Evolutionary conservation across 257 asterid species (phyloP), one percentile per base, ranked within the genome.

Genomic region (Ophiorrhiza pumila): DNA sequence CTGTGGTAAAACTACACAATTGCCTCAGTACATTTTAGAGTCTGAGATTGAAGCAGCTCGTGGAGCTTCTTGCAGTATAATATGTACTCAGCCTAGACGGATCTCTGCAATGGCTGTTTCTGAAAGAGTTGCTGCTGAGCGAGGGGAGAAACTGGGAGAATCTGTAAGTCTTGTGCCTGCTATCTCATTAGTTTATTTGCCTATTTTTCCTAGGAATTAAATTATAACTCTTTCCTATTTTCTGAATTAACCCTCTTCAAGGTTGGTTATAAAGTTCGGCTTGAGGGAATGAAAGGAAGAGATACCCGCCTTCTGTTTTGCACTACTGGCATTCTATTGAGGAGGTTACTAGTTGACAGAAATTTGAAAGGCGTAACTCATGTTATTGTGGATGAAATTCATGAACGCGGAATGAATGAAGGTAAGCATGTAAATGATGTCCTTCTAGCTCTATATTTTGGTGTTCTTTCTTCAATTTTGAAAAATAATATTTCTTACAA

Each of bases 391-490:
- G 98, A 92, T 79, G 98, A 92, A 83, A 92, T 92, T 86, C 98
- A 92, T 78, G 98, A 92, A 85, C 96, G 96, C 39, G 96, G 98
- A 71, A 92, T 92, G 98, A 92, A 92, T 84, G 98, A 92, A 88
- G 98, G 96, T 92, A 83, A 25, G 56, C 77, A 47, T 66, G 27
- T 73, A 65, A 60, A 17, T 72, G 59, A 39, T 46, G 58, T 52
- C 50, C 66, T 71, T 46, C 50, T 71, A 53, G 12, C 29, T 72
- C 64, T 77, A 7, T 65, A 71, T 68, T 59, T 65, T 71, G 23
- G 46, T 20, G 60, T 31, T 68, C 3, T 29, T 68, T 42, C 43
- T 18, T 29, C 31, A 68, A 45, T 68, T 43, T 17, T 34, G 23
- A 4, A 34, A 20, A 42, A n/a, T 12, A 32, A 4, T 55, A 63